Conservation (phyloP, 257 asterid species). For the Solanum chaucha region DNA sequence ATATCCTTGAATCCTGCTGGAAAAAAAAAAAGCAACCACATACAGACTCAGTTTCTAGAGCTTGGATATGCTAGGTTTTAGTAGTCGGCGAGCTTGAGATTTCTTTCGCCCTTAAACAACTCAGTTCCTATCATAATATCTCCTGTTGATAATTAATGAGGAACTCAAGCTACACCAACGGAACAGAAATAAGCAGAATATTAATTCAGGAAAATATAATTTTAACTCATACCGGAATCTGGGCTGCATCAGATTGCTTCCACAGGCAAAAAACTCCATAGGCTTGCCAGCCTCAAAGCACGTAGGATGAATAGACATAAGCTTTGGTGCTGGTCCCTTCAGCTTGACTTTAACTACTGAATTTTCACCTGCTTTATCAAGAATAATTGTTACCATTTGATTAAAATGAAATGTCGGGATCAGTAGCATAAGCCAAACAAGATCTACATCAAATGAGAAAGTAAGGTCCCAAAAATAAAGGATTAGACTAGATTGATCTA, state of each 20-base stretch:
- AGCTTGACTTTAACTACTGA: constrained; percentile 54
- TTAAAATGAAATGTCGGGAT: neutral
- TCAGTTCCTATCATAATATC: neutral
- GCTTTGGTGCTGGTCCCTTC: constrained; percentile 62
- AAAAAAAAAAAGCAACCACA: neutral
- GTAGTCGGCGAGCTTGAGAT: neutral
- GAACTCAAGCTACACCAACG: neutral
- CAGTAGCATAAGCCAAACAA: neutral
- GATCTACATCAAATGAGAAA: neutral
- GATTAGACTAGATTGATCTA: neutral
- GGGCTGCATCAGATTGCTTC: constrained; percentile 75
- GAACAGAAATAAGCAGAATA: neutral
- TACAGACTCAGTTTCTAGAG: neutral
- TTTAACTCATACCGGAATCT: constrained; percentile 48
- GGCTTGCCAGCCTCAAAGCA: constrained; percentile 94
- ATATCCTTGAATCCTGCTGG: neutral
- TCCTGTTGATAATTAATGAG: neutral
- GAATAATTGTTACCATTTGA: neutral
- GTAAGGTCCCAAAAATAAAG: neutral
- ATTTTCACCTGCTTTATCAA: constrained; percentile 43
- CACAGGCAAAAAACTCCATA: constrained; percentile 77
- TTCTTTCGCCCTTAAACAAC: neutral
- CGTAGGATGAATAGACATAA: constrained; percentile 61
- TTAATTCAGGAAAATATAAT: neutral
- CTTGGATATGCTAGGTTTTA: neutral